Base-by-base conservation (phyloP, 2,329 filamentous ascomycete species). In the Sporothrix protearum region DNA sequence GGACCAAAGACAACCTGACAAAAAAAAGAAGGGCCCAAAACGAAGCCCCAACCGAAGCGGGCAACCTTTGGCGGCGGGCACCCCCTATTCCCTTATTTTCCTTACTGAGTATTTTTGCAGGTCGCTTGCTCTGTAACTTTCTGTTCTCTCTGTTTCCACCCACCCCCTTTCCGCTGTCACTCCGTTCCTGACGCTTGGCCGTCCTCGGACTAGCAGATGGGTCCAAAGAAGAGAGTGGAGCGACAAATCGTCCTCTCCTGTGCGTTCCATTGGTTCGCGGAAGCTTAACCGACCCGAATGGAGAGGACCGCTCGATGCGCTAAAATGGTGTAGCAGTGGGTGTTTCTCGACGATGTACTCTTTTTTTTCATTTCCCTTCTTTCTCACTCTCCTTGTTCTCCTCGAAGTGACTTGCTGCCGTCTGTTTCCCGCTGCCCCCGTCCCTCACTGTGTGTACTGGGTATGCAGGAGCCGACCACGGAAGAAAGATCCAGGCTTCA, bases 231-330 rank as follows among this genome's bases (percentile, higher is more conserved):
- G 33, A 14, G 73, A 63, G n/a, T 12, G 74, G 72, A 68, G 6
- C 77, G 80, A 69, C 76, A 80, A 81, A 81, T 77, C 76, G 74
- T 22, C 47, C 47, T 51, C 22, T 57, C 19, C 42, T 47, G 36
- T 51, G 39, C 42, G 36, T 75, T n/a, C 78, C 73, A 83, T 83
- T 83, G 82, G 82, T 61, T 73, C 77, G 78, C 80, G 78, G 79
- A 80, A 78, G 73, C 68, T 67, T 75, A 75, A 73, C 73, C 76
- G 77, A 78, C 75, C 77, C 78, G 78, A 72, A 68, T 42, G 59
- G 68, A 25, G 47, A 53, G 55, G 61, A 36, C 64, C 39, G 19
- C 39, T 69, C 47, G 36, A 57, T 70, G 68, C 72, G 71, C 73
- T 74, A 74, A 72, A 71, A 72, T 71, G 71, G 73, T 66, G 71